Evolutionary conservation across 164 flowering plant species (phyloP).

Genomic region (Platanus orientalis): DNA sequence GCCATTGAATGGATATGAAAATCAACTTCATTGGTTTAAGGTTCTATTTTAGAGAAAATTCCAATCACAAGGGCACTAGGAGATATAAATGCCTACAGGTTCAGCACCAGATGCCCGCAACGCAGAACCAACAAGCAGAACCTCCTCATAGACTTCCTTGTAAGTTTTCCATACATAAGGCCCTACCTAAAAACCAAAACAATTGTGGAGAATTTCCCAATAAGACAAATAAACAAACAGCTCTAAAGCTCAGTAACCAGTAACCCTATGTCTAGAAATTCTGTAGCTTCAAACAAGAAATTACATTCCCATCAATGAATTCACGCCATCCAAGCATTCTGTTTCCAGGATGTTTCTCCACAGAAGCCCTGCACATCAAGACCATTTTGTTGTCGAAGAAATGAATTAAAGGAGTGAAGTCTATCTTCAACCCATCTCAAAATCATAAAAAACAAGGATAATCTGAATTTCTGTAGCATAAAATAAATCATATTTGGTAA

Average conservation of each 20-base stretch:
- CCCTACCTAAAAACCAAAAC: constrained; percentile 47
- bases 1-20: background rate
- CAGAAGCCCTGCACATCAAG: constrained; percentile 49
- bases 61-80: background rate
- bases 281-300: background rate
- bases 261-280: background rate
- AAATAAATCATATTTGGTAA: too few relatives aligned
- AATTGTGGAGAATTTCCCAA: background rate
- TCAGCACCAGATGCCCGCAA: constrained; percentile 70
- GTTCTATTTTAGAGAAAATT: background rate
- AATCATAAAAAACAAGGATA: too few relatives aligned
- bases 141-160: constrained; percentile 74
- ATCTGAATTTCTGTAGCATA: too few relatives aligned
- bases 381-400: constrained; percentile 3
- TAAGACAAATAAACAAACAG: background rate
- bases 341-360: constrained; percentile 52
- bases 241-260: background rate
- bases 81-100: constrained; percentile 50
- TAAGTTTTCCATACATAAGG: constrained; percentile 90
- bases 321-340: constrained; percentile 93
- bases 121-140: constrained; percentile 71
- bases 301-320: constrained; percentile 62
- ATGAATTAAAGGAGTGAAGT: too few relatives aligned
- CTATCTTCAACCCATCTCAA: too few relatives aligned
- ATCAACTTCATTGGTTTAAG: too few relatives aligned